phyloP scores from a whole-genome alignment of 192 early-diverging fungal species.

The Helicostylum pulchrum region DNA sequence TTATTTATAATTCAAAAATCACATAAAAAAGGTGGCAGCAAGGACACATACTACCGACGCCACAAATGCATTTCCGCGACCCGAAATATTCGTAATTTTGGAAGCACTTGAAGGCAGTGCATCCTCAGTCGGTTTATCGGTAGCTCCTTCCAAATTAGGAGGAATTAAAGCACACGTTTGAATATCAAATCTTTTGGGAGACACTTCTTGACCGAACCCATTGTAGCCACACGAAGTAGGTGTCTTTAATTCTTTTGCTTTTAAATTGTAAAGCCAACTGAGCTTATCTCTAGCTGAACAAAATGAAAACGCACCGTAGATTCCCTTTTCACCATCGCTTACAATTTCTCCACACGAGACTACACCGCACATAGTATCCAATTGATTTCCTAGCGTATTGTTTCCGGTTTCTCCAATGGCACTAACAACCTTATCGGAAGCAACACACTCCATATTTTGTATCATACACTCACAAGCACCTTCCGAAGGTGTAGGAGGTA shows the following conservation, averaged over 20 bases:
- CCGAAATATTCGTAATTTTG: too few relatives aligned
- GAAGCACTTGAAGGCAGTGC: too few relatives aligned
- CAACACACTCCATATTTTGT: conserved; percentile 50
- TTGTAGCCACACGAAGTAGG: conserved; percentile 19
- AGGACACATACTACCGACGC: neutral
- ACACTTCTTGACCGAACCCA: conserved; percentile 16
- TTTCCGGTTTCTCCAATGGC: conserved; percentile 22
- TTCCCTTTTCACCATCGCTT: conserved; percentile 37
- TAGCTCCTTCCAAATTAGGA: conserved; percentile 3
- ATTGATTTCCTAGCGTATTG: conserved; percentile 32
- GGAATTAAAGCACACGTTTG: conserved; percentile 8
- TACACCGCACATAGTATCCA: conserved; percentile 45
- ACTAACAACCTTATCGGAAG: conserved; percentile 32
- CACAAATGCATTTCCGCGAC: neutral
- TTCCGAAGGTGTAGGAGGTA: conserved; percentile 64
- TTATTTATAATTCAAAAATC: neutral
- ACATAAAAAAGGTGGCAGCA: neutral
- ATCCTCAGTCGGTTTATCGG: neutral
- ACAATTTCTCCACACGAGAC: conserved; percentile 46
- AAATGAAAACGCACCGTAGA: conserved; percentile 47
- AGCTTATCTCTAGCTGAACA: conserved; percentile 45
- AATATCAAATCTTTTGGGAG: conserved; percentile 22
- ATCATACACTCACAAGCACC: conserved; percentile 65
- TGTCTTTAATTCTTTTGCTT: conserved; percentile 12
- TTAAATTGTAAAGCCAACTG: conserved; percentile 45